Evolutionary conservation across 1,284 basidiomycete species (phyloP), one percentile per base, ranked within the genome.

Genomic region (Melampsora abietis-canadensis): DNA sequence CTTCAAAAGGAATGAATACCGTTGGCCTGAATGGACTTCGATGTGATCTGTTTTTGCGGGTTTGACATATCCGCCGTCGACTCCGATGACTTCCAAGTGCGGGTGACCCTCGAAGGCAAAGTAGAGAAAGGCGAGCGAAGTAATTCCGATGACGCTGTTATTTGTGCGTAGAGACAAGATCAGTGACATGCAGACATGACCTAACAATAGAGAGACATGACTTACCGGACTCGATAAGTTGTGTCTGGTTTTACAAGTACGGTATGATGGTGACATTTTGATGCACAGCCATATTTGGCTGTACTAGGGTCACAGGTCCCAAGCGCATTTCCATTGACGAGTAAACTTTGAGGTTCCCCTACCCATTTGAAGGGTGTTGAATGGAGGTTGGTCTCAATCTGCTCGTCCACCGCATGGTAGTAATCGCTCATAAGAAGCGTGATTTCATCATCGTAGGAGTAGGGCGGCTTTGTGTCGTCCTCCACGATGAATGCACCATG

Each of bases 311-410:
- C 78, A 69, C 79, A 80, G 0, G n/a, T 30, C 24, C 48, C 15
- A 8, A 75, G 47, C 14, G 59, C 34, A 19, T 73, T 31, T 0
- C 79, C 80, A 60, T 81, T 81, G 51, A 81, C 27, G 1, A 79
- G 57, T 30, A 80, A 60, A 24, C 76, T 70, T 7, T 69, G 76
- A 1, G 80, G 66, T 7, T 69, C 76, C 14, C 80, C 80, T 1
- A 78, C 76, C 79, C 79, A 81, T 3, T 76, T 59, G 60, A 80
- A 80, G 1, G 79, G 78, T 46, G 78, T 73, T 5, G 34, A 75
- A 0, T 61, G 31, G 14, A 80, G 61, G 57, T 77, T 77, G 4
- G 24, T 14, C 10, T 21, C 44, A 19, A 81, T 69, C 30, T 44
- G 47, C 21, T 44, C 19, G 14, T 73, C 64, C 24, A 51, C 57